phyloP scores from a whole-genome alignment of 805 yeast species.

The Yamadazyma takamatsuzukensis region DNA sequence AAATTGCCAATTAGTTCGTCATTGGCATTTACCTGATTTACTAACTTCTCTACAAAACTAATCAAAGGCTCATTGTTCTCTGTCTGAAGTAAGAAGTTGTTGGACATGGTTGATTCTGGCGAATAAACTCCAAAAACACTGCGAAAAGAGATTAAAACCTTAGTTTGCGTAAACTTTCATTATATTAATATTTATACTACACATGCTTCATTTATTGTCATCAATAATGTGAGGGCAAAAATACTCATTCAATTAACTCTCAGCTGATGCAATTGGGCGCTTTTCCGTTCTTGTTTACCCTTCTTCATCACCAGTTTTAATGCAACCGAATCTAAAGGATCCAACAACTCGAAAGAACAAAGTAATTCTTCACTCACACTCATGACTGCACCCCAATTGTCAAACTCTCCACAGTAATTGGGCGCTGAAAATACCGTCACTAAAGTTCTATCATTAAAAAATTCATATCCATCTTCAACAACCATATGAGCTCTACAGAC shows the following conservation, averaged over 20 bases:
- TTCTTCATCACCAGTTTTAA: constrained; percentile 91
- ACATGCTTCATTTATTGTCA: constrained; percentile 2
- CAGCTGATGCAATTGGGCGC: constrained; percentile 32
- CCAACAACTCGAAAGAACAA: constrained; percentile 89
- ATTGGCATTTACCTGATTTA: constrained; percentile 20
- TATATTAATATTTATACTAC: constrained; percentile 1
- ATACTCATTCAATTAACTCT: not conserved
- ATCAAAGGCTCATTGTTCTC: constrained; percentile 32
- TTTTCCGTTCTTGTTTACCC: constrained; percentile 83
- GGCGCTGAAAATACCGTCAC: constrained; percentile 84
- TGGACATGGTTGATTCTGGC: no score
- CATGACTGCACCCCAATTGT: constrained; percentile 93
- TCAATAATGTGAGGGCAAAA: not conserved
- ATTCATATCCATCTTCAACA: constrained; percentile 85
- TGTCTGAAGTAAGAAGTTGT: constrained; percentile 18
- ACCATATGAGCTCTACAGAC: constrained; percentile 90
- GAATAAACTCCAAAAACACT: no score
- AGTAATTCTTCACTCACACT: constrained; percentile 88
- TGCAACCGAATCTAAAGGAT: constrained; percentile 91
- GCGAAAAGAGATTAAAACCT: no score
- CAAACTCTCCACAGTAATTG: constrained; percentile 78
- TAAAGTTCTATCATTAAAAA: constrained; percentile 67
- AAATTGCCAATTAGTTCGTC: constrained; percentile 14
- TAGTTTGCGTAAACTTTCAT: no score
- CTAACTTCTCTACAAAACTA: constrained; percentile 19